Evolutionary conservation across 768 basidiomycete species (phyloP), one percentile per base, ranked within the genome.

Genomic region (Trichaptum fuscoviolaceum): DNA sequence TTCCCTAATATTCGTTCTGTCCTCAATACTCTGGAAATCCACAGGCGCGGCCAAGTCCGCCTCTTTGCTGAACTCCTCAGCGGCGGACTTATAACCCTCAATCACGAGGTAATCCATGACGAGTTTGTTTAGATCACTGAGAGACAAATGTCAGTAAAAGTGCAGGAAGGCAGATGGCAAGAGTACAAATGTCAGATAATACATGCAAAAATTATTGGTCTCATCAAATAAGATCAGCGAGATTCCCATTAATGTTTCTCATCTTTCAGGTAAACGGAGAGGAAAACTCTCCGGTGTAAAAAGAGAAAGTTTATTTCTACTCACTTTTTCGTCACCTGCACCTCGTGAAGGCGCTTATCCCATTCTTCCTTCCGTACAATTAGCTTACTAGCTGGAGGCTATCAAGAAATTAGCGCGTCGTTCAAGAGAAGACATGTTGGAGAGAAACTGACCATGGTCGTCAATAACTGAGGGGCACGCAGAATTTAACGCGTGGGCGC

Each of bases 81-180:
- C 97, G 0, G 97, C 95, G 15, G 92, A 88, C 75, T 95, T 95
- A 84, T 95, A 99, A 1, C 97, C 97, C 74, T 99, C 96, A 64
- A 97, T 93, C 68, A 97, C 92, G 69, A 99, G 90, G 77, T 98
- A 99, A 75, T 99, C 95, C 89, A 97, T 95, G 59, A 99, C 88
- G 25, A 99, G 85, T 3, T 90, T 86, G 76, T 99, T 96, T 66
- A 99, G 80, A 77, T 99, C 95, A 78, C 97, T 99, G 72, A 42
- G 63, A 65, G 67, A 67, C 67, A 30, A 71, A 67, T 68, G 67
- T 73, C 69, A 76, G 68, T 24, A 52, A 36, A 62, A 63, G 58
- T 59, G 68, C 15, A 66, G 64, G 57, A 59, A 65, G 42, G 72
- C 71, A 70, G 62, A 69, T 66, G 65, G 77, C 72, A 75, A 73